A percentile compares a stretch with the other conserved stretches of the same genome.
Conservation (phyloP, 2,329 filamentous ascomycete species). For the Davidsoniella virescens region DNA sequence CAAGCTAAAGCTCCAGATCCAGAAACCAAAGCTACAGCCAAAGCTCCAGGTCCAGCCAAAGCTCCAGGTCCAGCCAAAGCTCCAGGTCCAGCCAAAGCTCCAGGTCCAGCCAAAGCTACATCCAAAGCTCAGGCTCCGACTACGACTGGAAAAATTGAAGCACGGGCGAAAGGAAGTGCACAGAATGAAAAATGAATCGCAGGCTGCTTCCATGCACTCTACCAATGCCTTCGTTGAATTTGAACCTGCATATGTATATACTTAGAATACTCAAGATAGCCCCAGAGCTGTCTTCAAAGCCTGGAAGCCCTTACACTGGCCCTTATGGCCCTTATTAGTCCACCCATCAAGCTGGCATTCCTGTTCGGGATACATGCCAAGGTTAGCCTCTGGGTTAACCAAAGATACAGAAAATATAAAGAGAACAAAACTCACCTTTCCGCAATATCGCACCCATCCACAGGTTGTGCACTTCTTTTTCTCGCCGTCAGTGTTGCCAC, state of each 20-base stretch:
- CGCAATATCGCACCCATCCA: slow-evolving; percentile 28
- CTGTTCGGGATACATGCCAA: background rate
- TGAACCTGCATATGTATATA: too few species aligned
- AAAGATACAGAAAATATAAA: too few species aligned
- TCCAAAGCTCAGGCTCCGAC: too few species aligned
- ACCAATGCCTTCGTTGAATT: too few species aligned
- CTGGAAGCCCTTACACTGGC: slow-evolving; percentile 14
- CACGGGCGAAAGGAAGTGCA: too few species aligned
- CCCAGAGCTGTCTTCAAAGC: slow-evolving; percentile 1
- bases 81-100: slow-evolving; percentile 14
- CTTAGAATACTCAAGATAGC: background rate
- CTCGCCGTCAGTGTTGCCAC: too few species aligned
- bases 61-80: slow-evolving; percentile 15
- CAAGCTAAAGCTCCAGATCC: background rate
- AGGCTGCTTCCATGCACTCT: too few species aligned
- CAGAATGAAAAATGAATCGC: too few species aligned
- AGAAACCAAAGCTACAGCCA: background rate
- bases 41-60: background rate
- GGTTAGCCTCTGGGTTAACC: slow-evolving; percentile 1
- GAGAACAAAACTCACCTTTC: slow-evolving; percentile 23
- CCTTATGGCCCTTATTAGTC: slow-evolving; percentile 14
- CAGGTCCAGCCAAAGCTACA: slow-evolving; percentile 18
- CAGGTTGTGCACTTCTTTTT: slow-evolving; percentile 27
- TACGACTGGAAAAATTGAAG: too few species aligned
- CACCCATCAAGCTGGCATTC: slow-evolving; percentile 15